Conservation (phyloP, 495 filamentous ascomycete genomes). For the Sabuloglossum arenarium region DNA sequence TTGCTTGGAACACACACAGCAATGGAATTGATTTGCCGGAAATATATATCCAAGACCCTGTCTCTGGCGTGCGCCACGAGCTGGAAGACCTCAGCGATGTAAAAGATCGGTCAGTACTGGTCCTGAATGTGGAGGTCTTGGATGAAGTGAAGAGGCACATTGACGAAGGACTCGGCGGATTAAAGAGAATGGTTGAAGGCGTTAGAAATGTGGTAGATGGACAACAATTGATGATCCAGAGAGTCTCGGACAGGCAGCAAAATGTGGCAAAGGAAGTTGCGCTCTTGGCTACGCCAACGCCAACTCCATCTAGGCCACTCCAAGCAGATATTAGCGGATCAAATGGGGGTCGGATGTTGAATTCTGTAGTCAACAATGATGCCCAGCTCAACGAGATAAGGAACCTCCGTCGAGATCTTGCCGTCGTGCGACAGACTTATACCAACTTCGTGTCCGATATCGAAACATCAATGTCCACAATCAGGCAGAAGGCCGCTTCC, state of each 20-base stretch:
- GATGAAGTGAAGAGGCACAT: constrained; percentile 95
- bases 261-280: constrained; percentile 84
- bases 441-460: constrained; percentile 76
- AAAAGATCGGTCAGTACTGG: constrained; percentile 84
- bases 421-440: constrained; percentile 83
- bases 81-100: constrained; percentile 88
- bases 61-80: constrained; percentile 88
- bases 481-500: constrained; percentile 56
- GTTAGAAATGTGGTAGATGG: constrained; percentile 60
- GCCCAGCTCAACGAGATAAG: constrained; percentile 36
- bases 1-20: constrained; percentile 91
- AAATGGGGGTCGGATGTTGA: constrained; percentile 7
- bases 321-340: constrained; percentile 6
- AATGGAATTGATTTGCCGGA: constrained; percentile 87
- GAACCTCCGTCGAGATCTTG: constrained; percentile 71
- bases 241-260: constrained; percentile 80
- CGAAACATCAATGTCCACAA: constrained; percentile 61
- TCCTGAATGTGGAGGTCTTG: constrained; percentile 80
- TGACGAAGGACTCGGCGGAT: constrained; percentile 69
- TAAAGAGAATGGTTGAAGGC: constrained; percentile 61
- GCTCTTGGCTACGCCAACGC: constrained; percentile 40
- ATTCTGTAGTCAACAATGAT: constrained; percentile 1
- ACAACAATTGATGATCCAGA: constrained; percentile 57
- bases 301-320: constrained; percentile 14
- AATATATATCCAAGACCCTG: constrained; percentile 90